A percentile compares a stretch with the other conserved stretches of the same genome.
phyloP scores from a whole-genome alignment of 1,139 yeast species.

The Magnusiomyces magnusii region DNA sequence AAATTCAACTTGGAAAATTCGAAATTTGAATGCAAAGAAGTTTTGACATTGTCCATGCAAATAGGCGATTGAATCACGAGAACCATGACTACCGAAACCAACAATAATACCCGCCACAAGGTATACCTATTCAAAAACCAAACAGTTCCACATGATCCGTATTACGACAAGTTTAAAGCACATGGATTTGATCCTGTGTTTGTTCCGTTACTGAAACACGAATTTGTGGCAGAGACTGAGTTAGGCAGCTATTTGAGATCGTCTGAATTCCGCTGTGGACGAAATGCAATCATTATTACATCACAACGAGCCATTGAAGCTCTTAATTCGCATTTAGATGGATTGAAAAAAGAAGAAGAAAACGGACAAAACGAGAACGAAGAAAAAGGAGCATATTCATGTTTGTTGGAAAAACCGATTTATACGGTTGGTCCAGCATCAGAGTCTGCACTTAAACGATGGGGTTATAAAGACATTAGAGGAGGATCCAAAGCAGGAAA shows the following conservation, averaged over 20 bases:
- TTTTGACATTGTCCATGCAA: too few species aligned
- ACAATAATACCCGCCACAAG: conserved; percentile 8
- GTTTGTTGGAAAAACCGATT: conserved; percentile 40
- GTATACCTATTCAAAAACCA: conserved; percentile 54
- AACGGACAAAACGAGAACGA: not conserved
- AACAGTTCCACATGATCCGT: conserved; percentile 60
- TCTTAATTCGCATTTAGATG: conserved; percentile 33
- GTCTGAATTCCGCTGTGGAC: conserved; percentile 34
- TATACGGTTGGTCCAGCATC: conserved; percentile 96
- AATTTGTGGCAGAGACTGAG: conserved; percentile 42
- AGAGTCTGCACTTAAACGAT: conserved; percentile 44
- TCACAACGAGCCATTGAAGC: conserved; percentile 92
- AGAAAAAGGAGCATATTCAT: conserved; percentile 8
- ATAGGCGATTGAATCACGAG: too few species aligned
- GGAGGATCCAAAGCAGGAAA: conserved; percentile 81
- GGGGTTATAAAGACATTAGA: conserved; percentile 60
- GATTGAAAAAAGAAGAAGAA: conserved; percentile 4
- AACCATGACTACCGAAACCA: conserved; percentile 8
- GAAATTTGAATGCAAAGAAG: too few species aligned
- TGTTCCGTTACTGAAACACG: conserved; percentile 63
- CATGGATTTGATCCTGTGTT: conserved; percentile 40
- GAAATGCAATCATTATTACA: conserved; percentile 63
- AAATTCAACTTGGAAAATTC: too few species aligned
- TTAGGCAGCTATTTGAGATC: conserved; percentile 41
- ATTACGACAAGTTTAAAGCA: conserved; percentile 38